Percentiles rank a stretch among this genome's conserved stretches.
Conservation (phyloP, 352 stramenopile species). For the Stramenopiles sp. region DNA sequence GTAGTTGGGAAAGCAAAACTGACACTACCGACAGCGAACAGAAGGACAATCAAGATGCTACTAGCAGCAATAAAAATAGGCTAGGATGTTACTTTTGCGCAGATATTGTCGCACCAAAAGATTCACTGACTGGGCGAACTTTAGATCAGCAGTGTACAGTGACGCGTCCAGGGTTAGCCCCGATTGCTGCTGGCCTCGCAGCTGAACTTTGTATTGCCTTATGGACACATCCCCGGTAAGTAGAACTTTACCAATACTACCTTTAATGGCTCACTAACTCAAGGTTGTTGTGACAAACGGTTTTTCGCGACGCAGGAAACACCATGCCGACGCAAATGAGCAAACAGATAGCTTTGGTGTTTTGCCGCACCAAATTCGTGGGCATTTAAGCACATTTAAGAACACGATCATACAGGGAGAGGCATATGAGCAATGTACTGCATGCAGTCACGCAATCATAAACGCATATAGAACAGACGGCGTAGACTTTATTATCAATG, state of each 20-base stretch:
- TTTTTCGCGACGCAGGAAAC: background rate
- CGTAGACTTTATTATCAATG: slow-evolving; percentile 25
- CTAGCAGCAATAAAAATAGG: slow-evolving; percentile 15
- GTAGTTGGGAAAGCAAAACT: slow-evolving; percentile 27
- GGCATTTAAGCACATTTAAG: slow-evolving; percentile 75
- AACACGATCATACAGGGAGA: slow-evolving; percentile 56
- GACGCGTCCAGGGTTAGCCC: slow-evolving; percentile 79
- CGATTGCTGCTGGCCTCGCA: slow-evolving; percentile 68
- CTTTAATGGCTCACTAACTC: slow-evolving; percentile 24
- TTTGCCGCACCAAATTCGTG: slow-evolving; percentile 81
- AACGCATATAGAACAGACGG: slow-evolving; percentile 45
- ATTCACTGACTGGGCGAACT: slow-evolving; percentile 86
- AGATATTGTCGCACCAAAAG: slow-evolving; percentile 88
- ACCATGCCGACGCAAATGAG: background rate
- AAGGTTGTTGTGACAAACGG: slow-evolving; percentile 34
- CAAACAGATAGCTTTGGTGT: background rate
- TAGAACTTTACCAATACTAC: slow-evolving; percentile 15
- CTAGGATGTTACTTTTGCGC: slow-evolving; percentile 98
- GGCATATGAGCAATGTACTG: slow-evolving; percentile 84
- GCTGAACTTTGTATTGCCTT: slow-evolving; percentile 87
- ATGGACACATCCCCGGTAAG: slow-evolving; percentile 57
- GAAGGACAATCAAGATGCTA: slow-evolving; percentile 10
- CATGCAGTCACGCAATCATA: slow-evolving; percentile 67
- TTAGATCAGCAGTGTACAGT: slow-evolving; percentile 99
- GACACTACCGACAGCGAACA: background rate